A percentile compares a stretch with the other conserved stretches of the same genome.
phyloP scores from a whole-genome alignment of 2,329 filamentous ascomycete genomes.

The Ceratocystis papillata region DNA sequence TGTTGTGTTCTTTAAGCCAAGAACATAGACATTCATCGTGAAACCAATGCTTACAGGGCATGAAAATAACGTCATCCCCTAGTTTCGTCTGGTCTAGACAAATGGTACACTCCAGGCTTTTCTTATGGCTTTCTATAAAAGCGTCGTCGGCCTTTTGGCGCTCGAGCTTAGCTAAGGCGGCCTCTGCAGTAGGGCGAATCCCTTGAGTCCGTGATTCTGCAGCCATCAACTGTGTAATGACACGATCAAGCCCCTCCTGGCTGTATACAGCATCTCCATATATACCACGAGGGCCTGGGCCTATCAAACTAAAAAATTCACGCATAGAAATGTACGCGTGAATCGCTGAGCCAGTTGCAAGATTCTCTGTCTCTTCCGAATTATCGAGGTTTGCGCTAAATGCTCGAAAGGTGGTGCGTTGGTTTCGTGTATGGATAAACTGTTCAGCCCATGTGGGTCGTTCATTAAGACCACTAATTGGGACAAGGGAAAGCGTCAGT shows the following conservation, averaged over 20 bases:
- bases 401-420: not conserved
- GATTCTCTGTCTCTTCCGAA: not conserved
- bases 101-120: constrained; percentile 75
- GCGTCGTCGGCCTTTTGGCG: constrained; percentile 58
- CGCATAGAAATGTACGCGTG: not conserved
- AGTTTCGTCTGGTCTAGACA: constrained; percentile 78
- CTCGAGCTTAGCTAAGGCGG: constrained; percentile 62
- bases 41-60: constrained; percentile 92
- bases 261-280: constrained; percentile 78
- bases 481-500: not conserved
- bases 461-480: not conserved
- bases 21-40: constrained; percentile 69
- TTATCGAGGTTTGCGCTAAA: not conserved
- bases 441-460: not conserved
- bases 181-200: constrained; percentile 66
- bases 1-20: constrained; percentile 86
- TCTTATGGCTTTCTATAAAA: constrained; percentile 30
- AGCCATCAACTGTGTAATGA: constrained; percentile 83
- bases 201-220: constrained; percentile 65
- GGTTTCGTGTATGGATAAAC: not conserved
- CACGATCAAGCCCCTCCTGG: constrained; percentile 79
- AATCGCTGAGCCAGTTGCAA: not conserved
- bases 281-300: not conserved
- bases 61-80: constrained; percentile 60
- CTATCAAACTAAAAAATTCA: not conserved